Evolutionary conservation across 129 eudicot species (phyloP).

Genomic region (Sambucus nigra): DNA sequence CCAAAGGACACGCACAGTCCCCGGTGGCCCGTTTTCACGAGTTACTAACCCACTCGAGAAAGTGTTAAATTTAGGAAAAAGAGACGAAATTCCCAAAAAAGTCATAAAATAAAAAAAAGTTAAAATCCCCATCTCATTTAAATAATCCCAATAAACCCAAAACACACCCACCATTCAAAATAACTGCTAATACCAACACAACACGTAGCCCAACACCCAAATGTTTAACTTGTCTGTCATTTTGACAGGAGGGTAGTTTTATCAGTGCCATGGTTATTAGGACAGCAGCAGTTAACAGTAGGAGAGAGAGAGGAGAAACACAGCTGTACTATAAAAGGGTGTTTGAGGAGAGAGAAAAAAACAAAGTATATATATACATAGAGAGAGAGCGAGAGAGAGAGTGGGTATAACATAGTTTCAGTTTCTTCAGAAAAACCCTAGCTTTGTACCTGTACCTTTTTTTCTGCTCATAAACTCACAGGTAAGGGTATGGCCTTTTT

Average conservation of each 20-base stretch:
- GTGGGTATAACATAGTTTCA: conserved; percentile 8
- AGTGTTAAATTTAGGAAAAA: neutral
- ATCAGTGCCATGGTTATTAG: conserved; percentile 1
- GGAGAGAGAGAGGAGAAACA: conserved; percentile 5
- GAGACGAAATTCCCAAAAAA: neutral
- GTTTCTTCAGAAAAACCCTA: conserved; percentile 30
- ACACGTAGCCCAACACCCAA: conserved; percentile 1
- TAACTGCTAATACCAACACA: neutral
- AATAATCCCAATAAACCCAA: neutral
- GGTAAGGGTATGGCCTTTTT: conserved; percentile 9
- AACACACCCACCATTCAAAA: too few relatives aligned
- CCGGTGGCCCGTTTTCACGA: too few relatives aligned
- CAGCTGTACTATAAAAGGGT: conserved; percentile 9
- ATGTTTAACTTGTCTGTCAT: neutral
- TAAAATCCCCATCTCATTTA: neutral
- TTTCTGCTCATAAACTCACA: conserved; percentile 10
- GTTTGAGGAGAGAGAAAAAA: conserved; percentile 11
- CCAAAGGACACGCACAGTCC: too few relatives aligned
- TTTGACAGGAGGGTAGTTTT: conserved; percentile 4
- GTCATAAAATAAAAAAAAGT: neutral
- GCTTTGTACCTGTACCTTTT: conserved; percentile 8
- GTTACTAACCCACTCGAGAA: neutral
- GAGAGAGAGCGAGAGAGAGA: conserved; percentile 14
- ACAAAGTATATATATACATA: conserved; percentile 2
- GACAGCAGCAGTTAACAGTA: conserved; percentile 5